phyloP scores from a whole-genome alignment of 192 early-diverging fungal species.

The Backusella luteola region DNA sequence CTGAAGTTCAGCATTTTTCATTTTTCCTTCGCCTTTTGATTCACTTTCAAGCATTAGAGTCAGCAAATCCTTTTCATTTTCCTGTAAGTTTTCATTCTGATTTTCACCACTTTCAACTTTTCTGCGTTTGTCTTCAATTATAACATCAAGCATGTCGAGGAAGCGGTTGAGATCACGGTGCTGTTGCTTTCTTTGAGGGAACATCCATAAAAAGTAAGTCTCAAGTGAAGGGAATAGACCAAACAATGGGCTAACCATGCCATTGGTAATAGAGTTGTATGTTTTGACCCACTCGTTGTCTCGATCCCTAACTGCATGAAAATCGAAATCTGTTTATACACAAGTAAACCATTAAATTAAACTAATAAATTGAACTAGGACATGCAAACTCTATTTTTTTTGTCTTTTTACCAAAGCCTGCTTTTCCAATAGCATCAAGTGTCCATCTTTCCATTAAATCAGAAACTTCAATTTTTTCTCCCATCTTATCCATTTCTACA shows the following conservation, averaged over 20 bases:
- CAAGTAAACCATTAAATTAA: no score
- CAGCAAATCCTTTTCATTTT: slow-evolving; percentile 29
- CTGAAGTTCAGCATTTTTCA: not conserved
- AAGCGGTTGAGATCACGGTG: not conserved
- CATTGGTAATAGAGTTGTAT: not conserved
- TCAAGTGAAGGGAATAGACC: not conserved
- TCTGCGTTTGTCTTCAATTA: slow-evolving; percentile 21
- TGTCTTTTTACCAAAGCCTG: slow-evolving; percentile 27
- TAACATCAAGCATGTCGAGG: slow-evolving; percentile 3
- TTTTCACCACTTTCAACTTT: not conserved
- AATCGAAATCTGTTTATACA: not conserved
- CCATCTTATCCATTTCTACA: not conserved
- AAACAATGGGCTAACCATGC: not conserved
- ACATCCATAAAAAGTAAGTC: not conserved
- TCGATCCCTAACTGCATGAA: not conserved
- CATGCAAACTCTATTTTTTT: not conserved
- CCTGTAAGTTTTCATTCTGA: not conserved
- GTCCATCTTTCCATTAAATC: slow-evolving; percentile 7
- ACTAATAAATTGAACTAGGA: no score
- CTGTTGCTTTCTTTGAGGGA: not conserved
- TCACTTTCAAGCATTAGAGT: slow-evolving; percentile 31
- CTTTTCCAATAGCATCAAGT: slow-evolving; percentile 28
- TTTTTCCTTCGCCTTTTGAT: not conserved
- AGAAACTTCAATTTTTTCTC: not conserved
- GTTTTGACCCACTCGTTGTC: not conserved